Base-by-base conservation (phyloP, 345 rosid genomes). In the Salix caprea region DNA sequence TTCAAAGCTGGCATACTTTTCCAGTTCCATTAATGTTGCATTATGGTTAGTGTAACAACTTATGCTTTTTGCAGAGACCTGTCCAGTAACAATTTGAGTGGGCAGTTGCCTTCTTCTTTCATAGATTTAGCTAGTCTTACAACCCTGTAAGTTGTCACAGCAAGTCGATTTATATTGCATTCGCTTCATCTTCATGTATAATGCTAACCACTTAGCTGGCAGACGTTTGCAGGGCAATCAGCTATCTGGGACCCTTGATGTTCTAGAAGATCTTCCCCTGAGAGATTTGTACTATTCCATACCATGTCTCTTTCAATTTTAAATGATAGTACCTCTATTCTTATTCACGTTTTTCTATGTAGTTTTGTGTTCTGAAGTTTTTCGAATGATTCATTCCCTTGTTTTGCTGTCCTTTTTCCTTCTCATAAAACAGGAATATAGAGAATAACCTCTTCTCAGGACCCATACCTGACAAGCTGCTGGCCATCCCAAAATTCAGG, bases 201-300 rank as follows among this genome's bases (percentile, higher is more conserved):
- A 76, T 78, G 78, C 87, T 87, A 78, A 87, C 83, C 77, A 69
- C 76, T 85, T 21, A 58, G 70, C 79, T 79, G 77, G 80, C 97
- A 96, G 99, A 72, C 97, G 48, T 81, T 84, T 94, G 90, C 98
- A 96, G 91, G 83, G 82, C 82, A 96, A 96, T 86, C 91, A 87
- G 74, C 78, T 96, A 65, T 92, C 99, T 3, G 99, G 99, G 75
- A 83, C 93, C 39, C 88, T 96, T 65, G 93, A 90, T 83, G 93
- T 92, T 78, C 87, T 94, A 70, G 90, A 92, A 85, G 90, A 87
- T 84, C 97, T 92, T 86, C 91, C 94, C 54, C 86, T 96, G 81
- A 84, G 69, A 84, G 93, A 96, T 86, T 77, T 96, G 99, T 96
- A 91, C 69, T 64, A 69, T 82, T 82, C 84, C 85, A 77, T 71